Conservation (phyloP, 2,329 filamentous ascomycete species). For the Hypoxylon sp. region DNA sequence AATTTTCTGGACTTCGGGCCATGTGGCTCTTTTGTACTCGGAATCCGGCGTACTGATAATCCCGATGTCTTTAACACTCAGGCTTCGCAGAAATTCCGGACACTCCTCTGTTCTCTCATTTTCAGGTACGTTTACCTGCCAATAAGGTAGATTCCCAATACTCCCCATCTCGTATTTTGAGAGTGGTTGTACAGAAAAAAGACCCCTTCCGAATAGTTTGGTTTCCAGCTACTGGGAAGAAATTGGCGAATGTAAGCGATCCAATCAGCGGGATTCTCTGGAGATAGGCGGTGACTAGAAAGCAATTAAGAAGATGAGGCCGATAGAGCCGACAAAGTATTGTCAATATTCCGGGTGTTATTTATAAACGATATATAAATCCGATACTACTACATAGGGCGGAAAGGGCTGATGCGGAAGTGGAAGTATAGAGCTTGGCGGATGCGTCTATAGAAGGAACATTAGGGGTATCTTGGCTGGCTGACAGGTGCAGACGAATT, state of each 20-base stretch:
- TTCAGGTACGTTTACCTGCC: conserved; percentile 84
- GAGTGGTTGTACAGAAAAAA: background rate
- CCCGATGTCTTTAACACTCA: conserved; percentile 76
- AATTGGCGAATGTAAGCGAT: conserved; percentile 3
- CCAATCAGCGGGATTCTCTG: background rate
- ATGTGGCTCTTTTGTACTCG: conserved; percentile 74
- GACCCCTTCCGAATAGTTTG: conserved; percentile 5
- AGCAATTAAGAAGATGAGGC: background rate
- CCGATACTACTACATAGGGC: background rate
- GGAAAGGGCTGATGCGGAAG: conserved; percentile 15
- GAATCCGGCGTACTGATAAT: conserved; percentile 81
- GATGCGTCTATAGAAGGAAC: conserved; percentile 20
- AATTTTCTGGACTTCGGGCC: conserved; percentile 77
- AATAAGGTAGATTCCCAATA: conserved; percentile 71
- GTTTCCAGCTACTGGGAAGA: background rate
- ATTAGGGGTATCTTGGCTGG: conserved; percentile 31
- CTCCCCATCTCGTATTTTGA: conserved; percentile 57
- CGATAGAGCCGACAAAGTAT: conserved; percentile 24
- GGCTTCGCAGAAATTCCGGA: conserved; percentile 76
- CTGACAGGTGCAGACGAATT: conserved; percentile 21
- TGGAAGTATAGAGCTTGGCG: conserved; percentile 23
- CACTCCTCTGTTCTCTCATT: conserved; percentile 75
- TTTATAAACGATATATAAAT: conserved; percentile 11
- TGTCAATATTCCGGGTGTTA: conserved; percentile 32
- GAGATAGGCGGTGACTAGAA: background rate